These are phyloP conservation scores for Casuarina cunninghamiana DNA, from an alignment of 306 rosid genomes.

Conservation along the genomic window DNA sequence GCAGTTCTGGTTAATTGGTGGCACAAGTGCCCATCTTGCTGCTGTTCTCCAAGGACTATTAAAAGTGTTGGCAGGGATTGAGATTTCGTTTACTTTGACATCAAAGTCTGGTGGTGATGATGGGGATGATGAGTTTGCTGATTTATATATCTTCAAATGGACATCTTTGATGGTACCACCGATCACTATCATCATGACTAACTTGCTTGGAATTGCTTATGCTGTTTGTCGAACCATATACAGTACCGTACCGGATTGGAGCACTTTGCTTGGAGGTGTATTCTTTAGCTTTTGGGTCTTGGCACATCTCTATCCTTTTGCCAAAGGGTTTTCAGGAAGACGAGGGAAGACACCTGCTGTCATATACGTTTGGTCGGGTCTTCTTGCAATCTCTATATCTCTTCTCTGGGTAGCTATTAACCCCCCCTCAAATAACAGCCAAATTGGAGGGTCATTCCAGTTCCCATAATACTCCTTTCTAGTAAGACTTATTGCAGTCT, in stretches of 20 bases:
- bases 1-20: conserved; percentile 84
- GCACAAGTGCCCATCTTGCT: conserved; percentile 82
- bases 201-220: conserved; percentile 59
- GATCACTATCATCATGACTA: conserved; percentile 62
- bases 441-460: conserved; percentile 75
- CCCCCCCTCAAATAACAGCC: conserved; percentile 53
- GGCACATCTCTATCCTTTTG: conserved; percentile 74
- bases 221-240: conserved; percentile 61
- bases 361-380: conserved; percentile 81
- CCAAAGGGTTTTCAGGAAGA: conserved; percentile 79
- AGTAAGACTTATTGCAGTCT: background rate
- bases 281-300: conserved; percentile 84
- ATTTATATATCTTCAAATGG: conserved; percentile 69
- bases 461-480: conserved; percentile 38
- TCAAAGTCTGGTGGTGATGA: conserved; percentile 69
- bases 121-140: conserved; percentile 54
- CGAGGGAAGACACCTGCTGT: conserved; percentile 67
- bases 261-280: conserved; percentile 63
- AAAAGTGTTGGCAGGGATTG: conserved; percentile 72
- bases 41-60: conserved; percentile 79
- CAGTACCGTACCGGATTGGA: conserved; percentile 50
- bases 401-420: conserved; percentile 78
- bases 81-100: conserved; percentile 75
- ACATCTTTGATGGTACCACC: conserved; percentile 67
- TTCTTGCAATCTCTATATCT: conserved; percentile 66